Conservation (phyloP, 495 filamentous ascomycete genomes). For the Hypoxylon fragiforme region DNA sequence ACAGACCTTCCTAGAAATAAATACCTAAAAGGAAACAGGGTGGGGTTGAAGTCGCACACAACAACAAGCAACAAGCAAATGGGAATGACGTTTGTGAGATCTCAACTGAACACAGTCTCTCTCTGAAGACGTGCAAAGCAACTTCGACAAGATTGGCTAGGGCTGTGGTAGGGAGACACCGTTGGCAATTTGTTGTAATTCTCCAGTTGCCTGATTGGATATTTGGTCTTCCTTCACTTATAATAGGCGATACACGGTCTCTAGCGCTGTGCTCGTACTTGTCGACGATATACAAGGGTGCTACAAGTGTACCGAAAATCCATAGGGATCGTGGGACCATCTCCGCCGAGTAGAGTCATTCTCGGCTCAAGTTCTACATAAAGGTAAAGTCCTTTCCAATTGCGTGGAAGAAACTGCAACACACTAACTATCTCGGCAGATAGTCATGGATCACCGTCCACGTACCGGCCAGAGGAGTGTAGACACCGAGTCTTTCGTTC, state of each 20-base stretch:
- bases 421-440: background rate
- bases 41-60: slow-evolving; percentile 20
- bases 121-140: background rate
- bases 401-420: background rate
- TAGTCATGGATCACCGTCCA: slow-evolving; percentile 2
- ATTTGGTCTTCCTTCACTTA: background rate
- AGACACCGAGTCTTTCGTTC: slow-evolving; percentile 6
- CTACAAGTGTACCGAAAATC: slow-evolving; percentile 11
- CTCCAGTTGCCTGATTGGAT: slow-evolving; percentile 1
- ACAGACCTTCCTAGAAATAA: slow-evolving; percentile 10
- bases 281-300: slow-evolving; percentile 7
- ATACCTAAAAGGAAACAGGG: slow-evolving; percentile 9
- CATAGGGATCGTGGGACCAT: slow-evolving; percentile 6
- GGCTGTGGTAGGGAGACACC: background rate
- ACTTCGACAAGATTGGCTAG: background rate
- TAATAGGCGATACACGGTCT: background rate
- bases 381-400: slow-evolving; percentile 1
- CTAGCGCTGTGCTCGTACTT: background rate
- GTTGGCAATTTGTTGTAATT: background rate
- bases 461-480: slow-evolving; percentile 7
- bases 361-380: slow-evolving; percentile 4
- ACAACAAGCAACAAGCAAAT: slow-evolving; percentile 7
- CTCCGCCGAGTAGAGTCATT: slow-evolving; percentile 7
- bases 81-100: background rate
- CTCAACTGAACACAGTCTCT: background rate